Conservation (phyloP, 202 grass and related monocot genomes). For the Schoenoplectus tabernaemontani region DNA sequence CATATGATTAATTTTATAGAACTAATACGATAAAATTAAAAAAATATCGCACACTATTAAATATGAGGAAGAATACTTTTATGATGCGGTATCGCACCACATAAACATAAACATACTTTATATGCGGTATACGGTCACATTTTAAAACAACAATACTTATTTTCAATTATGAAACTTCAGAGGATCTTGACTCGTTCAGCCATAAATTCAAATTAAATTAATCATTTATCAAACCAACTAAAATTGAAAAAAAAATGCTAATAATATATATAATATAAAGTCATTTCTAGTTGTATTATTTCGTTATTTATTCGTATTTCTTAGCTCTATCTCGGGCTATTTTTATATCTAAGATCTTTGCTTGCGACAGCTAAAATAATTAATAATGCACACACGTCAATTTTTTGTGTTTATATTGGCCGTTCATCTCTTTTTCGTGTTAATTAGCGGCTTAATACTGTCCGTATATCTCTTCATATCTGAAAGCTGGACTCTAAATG, state of each 20-base stretch:
- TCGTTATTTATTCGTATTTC: background rate
- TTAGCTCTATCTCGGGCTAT: background rate
- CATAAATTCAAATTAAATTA: background rate
- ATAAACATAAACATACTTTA: no score
- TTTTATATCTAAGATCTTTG: background rate
- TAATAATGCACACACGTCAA: background rate
- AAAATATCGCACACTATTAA: no score
- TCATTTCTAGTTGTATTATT: background rate
- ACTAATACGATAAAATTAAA: no score
- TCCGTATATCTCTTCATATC: background rate
- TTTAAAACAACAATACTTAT: no score
- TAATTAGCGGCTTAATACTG: background rate
- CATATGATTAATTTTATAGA: no score
- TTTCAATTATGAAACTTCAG: background rate
- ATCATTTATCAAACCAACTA: background rate
- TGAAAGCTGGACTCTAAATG: conserved; percentile 6
- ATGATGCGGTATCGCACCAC: no score
- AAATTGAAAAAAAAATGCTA: background rate
- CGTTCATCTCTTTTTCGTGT: background rate
- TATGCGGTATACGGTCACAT: no score
- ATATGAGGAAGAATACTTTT: no score
- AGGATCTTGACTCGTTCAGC: background rate
- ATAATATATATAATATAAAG: background rate
- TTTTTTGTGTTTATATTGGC: background rate
- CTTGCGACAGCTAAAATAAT: conserved; percentile 6